phyloP scores from a whole-genome alignment of 495 filamentous ascomycete species.

The Penicillium canescens region DNA sequence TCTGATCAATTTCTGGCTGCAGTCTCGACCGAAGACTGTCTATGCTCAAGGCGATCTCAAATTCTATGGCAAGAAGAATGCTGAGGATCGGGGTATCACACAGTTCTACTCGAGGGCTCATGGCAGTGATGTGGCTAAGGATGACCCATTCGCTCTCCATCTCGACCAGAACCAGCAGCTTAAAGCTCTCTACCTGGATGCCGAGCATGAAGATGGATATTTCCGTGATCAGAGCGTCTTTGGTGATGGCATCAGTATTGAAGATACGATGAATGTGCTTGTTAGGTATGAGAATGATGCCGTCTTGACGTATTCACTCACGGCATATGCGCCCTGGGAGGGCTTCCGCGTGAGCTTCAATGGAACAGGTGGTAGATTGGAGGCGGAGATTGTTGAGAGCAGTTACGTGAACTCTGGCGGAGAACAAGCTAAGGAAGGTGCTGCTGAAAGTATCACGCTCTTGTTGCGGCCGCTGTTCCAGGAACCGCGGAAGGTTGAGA shows the following conservation, averaged over 20 bases:
- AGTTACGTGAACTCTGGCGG: constrained; percentile 37
- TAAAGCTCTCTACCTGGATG: constrained; percentile 56
- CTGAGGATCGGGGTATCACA: constrained; percentile 29
- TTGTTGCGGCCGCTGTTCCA: constrained; percentile 36
- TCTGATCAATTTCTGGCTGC: constrained; percentile 37
- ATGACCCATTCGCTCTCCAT: constrained; percentile 51
- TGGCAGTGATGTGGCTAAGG: constrained; percentile 24
- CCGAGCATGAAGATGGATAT: constrained; percentile 60
- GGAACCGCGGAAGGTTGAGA: constrained; percentile 26
- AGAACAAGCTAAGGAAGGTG: constrained; percentile 32
- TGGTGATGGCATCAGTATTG: constrained; percentile 59
- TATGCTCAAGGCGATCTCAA: constrained; percentile 34
- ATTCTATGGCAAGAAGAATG: constrained; percentile 38
- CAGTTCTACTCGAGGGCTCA: constrained; percentile 31
- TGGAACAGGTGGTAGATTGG: constrained; percentile 29
- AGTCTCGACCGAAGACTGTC: constrained; percentile 23
- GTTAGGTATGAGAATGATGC: constrained; percentile 47
- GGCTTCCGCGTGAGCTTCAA: constrained; percentile 36
- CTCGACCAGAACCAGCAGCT: constrained; percentile 48
- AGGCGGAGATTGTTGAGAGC: constrained; percentile 36
- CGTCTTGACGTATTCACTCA: constrained; percentile 32
- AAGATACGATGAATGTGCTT: constrained; percentile 60
- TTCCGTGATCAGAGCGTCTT: constrained; percentile 59
- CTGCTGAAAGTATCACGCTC: constrained; percentile 46
- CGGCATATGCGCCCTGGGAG: constrained; percentile 36